Base-by-base conservation (phyloP, 2,329 filamentous ascomycete genomes). In the Fusarium sp. region DNA sequence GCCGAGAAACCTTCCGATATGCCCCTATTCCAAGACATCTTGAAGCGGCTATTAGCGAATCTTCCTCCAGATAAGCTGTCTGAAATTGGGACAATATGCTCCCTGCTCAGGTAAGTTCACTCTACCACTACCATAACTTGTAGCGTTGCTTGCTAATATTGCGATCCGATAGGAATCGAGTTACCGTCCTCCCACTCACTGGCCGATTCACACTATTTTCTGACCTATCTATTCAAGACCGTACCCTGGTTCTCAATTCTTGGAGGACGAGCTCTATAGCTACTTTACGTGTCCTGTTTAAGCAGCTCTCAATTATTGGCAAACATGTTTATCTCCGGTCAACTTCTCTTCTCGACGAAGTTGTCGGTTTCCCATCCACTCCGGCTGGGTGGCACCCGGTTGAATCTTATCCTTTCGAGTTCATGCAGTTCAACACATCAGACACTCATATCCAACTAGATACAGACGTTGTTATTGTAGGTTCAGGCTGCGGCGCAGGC, bases 241-340 rank as follows among this genome's bases (percentile, higher is more conserved):
- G 51, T 4, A 54, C 51, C 11, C 20, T 31, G 3, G 51, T 54
- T 1, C 23, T 54, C 0, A 29, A 49, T 3, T 37, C 42, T 23
- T 54, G 51, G 51, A 27, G 35, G 31, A 54, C 33, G 3, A 49
- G 51, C 42, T 54, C 31, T 21, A 11, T 54, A 4, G 42, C 23
- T n/a, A 54, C 42, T 6, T 49, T 54, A 0, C 51, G 51, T 1
- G 42, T 49, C 10, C 42, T 54, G 5, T 54, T 37, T 3, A 54
- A 54, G n/a, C 51, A 54, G 9, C 31, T 54, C 0, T 49, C 42
- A 10, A 49, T 54, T 15, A 54, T 54, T 0, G 51, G 23, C 0
- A 54, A 49, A 7, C 33, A 54, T 13, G 51, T 54, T 10, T 54
- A 54, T 8, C 51, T 54, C 9, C 18, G 51, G 27, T 49, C 51